Percentiles rank a stretch among this genome's conserved stretches.
phyloP scores from a whole-genome alignment of 352 stramenopile species.

The Bremia lactucae region DNA sequence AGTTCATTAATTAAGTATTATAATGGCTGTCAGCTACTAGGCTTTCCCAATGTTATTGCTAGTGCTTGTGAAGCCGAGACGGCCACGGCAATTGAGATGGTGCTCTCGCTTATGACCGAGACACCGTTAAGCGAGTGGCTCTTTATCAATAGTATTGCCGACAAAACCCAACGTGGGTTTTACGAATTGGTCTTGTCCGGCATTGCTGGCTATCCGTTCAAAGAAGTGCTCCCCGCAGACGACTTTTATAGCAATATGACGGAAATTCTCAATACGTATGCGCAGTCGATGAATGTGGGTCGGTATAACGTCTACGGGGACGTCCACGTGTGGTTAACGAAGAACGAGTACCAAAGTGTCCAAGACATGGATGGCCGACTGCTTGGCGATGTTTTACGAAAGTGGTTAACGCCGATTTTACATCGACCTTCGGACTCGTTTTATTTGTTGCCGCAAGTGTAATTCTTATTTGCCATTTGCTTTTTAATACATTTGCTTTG shows the following conservation, averaged over 20 bases:
- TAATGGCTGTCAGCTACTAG: slow-evolving; percentile 22
- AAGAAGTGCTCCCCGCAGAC: slow-evolving; percentile 15
- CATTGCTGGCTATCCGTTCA: slow-evolving; percentile 31
- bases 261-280: slow-evolving; percentile 24
- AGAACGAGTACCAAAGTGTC: slow-evolving; percentile 4
- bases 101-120: slow-evolving; percentile 21
- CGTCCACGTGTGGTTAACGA: slow-evolving; percentile 11
- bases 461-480: no score
- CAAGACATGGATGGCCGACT: slow-evolving; percentile 10
- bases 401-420: no score
- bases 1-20: slow-evolving; percentile 30
- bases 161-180: slow-evolving; percentile 37
- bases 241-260: slow-evolving; percentile 28
- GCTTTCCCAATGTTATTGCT: slow-evolving; percentile 20
- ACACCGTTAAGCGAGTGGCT: slow-evolving; percentile 26
- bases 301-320: slow-evolving; percentile 15
- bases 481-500: no score
- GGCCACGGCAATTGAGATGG: slow-evolving; percentile 16
- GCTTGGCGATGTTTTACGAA: slow-evolving; percentile 1
- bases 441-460: no score
- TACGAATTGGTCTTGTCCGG: slow-evolving; percentile 29
- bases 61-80: slow-evolving; percentile 20
- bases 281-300: slow-evolving; percentile 7
- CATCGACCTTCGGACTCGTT: no score
- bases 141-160: slow-evolving; percentile 32